Base-by-base conservation (phyloP, 2,329 filamentous ascomycete species). In the Epichloe elymi region DNA sequence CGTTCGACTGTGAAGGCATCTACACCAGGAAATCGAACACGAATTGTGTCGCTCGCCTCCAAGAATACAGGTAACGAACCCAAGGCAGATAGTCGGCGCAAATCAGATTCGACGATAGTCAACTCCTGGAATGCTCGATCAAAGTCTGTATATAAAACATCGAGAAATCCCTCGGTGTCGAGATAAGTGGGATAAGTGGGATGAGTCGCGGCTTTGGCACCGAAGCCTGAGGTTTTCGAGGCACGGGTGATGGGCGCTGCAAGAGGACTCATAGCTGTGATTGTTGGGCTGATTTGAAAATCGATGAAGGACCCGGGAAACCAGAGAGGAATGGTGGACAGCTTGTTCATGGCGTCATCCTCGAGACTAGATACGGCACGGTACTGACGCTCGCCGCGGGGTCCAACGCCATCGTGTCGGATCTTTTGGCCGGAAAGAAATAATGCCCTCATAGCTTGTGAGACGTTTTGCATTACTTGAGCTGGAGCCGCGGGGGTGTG, bases 401-500 rank as follows among this genome's bases (percentile, higher is more conserved):
- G 68, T 50, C 83, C 82, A 42, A 85, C 66, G 12, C 91, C 91
- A 64, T 95, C 86, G 60, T 90, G 96, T 52, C 86, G 85, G 10
- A 86, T 83, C 65, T 90, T 93, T 61, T 95, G 82, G 0, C 93
- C 93, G 0, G 86, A 89, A n/a, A 95, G 75, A 70, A 88, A 85
- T 69, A 98, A 96, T 12, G 89, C 90, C 50, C 93, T 82, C 61
- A 97, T 83, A 5, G 89, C 93, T 59, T 89, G 83, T 12, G 88
- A 95, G n/a, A 96, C 91, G 67, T 95, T 95, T 66, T 93, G 86
- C 48, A 97, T 80, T 45, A 97, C 88, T 65, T 97, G 88, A 1
- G 90, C 88, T 39, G 88, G 89, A 7, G 84, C 80, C 10, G 87
- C 85, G 1, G 91, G 88, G 1, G 82, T 80, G 69, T 96, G 90